Base-by-base conservation (phyloP, 345 rosid genomes). In the Populus nigra region DNA sequence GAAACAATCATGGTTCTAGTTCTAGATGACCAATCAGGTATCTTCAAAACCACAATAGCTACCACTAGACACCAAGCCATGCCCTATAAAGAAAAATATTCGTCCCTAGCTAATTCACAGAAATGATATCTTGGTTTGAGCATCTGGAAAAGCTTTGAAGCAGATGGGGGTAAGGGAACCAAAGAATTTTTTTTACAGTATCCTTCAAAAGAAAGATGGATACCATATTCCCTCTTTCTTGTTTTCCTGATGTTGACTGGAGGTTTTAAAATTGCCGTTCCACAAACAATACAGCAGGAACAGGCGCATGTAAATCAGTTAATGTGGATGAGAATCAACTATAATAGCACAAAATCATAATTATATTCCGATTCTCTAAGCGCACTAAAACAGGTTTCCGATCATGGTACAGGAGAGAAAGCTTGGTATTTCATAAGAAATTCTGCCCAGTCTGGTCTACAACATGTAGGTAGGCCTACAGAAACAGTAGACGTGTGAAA, bases 81-180 rank as follows among this genome's bases (percentile, higher is more conserved):
- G 33, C 45, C 22, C 31, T 8, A n/a, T 39, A 45, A 71, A 62
- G 27, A 53, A 65, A 77, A 68, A 78, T 38, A 75, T 80, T 75
- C 77, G 36, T 23, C 29, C 70, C 29, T 7, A 61, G 75, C 75
- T 20, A 65, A 31, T 74, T 59, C 27, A 73, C 38, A 8, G 11
- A 66, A 29, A 18, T 29, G 33, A 29, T 45, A 22, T 25, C 5
- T 16, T 59, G n/a, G n/a, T 43, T 15, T 27, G 66, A 41, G 84
- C 76, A 81, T 66, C 82, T 67, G 9, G 62, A 36, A 84, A 79
- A 74, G 83, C 72, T 76, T 38, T 31, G 74, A 71, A 27, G 63
- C 50, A 47, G 79, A 78, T 53, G 22, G 65, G 67, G 49, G 15
- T 33, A n/a, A 55, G 68, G 27, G 67, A 66, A 68, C 65, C 78